These are phyloP conservation scores for Cyclotella atomus DNA, from an alignment of 108 stramenopile species.

Conservation along the genomic window DNA sequence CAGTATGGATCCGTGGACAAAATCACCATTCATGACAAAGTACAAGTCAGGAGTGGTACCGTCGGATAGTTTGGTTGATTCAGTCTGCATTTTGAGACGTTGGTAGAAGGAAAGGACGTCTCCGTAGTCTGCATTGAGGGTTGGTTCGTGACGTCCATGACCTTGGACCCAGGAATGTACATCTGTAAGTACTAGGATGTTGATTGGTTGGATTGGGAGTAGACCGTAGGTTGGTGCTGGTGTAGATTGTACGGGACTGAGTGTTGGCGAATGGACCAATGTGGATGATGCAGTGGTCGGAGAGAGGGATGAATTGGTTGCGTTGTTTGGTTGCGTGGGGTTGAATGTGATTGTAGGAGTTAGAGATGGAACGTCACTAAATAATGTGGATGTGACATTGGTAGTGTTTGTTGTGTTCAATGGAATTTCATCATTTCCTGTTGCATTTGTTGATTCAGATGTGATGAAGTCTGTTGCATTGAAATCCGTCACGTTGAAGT, in stretches of 20 bases:
- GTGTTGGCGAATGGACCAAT: neutral
- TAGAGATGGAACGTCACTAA: neutral
- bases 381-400: neutral
- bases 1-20: constrained; percentile 80
- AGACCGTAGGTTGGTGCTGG: constrained; percentile 37
- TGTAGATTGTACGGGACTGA: neutral
- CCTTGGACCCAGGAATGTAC: constrained; percentile 80
- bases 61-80: neutral
- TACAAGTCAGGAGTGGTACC: constrained; percentile 51
- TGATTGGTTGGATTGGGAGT: constrained; percentile 58
- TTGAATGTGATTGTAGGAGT: neutral
- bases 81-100: constrained; percentile 38
- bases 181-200: constrained; percentile 75
- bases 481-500: neutral
- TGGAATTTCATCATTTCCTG: neutral
- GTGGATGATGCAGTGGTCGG: constrained; percentile 5
- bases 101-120: constrained; percentile 73
- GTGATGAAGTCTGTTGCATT: neutral
- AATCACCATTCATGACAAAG: constrained; percentile 89
- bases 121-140: constrained; percentile 75
- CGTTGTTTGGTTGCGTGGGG: neutral
- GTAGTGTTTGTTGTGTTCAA: neutral
- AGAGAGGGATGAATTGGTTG: neutral
- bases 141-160: constrained; percentile 53
- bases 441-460: neutral